These are phyloP conservation scores for Stipa capillata DNA, from an alignment of 176 grass and related monocot genomes.

Conservation along the genomic window DNA sequence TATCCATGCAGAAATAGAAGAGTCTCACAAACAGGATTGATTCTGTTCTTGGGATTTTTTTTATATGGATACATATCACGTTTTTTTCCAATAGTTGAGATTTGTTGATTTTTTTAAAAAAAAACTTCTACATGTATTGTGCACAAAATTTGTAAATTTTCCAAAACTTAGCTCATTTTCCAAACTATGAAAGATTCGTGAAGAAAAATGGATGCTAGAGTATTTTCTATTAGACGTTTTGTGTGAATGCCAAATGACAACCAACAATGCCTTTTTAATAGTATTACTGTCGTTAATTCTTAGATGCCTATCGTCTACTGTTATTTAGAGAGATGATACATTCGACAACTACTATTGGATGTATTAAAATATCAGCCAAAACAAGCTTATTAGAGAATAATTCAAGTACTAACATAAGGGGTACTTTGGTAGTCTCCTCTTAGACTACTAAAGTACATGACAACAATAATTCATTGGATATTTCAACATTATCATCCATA, in stretches of 20 bases:
- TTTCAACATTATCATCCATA: background rate
- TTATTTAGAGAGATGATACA: background rate
- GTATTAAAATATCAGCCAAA: background rate
- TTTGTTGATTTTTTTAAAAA: too few relatives aligned
- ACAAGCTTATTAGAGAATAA: background rate
- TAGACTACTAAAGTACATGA: background rate
- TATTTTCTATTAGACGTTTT: background rate
- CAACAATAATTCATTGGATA: background rate
- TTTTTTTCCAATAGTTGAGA: too few relatives aligned
- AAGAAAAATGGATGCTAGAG: background rate
- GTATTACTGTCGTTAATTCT: background rate
- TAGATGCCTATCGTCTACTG: background rate
- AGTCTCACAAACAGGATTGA: too few relatives aligned
- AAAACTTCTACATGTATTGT: too few relatives aligned
- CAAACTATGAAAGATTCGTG: background rate
- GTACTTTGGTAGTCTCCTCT: background rate
- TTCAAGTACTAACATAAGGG: background rate
- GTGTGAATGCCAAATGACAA: background rate
- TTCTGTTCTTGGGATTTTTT: too few relatives aligned
- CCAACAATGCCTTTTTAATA: background rate
- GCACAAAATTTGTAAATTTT: too few relatives aligned
- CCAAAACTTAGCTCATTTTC: background rate
- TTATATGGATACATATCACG: too few relatives aligned
- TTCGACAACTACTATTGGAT: background rate
- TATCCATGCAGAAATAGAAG: too few relatives aligned